phyloP scores from a whole-genome alignment of 2,329 filamentous ascomycete species.

The Alternaria conjuncta region DNA sequence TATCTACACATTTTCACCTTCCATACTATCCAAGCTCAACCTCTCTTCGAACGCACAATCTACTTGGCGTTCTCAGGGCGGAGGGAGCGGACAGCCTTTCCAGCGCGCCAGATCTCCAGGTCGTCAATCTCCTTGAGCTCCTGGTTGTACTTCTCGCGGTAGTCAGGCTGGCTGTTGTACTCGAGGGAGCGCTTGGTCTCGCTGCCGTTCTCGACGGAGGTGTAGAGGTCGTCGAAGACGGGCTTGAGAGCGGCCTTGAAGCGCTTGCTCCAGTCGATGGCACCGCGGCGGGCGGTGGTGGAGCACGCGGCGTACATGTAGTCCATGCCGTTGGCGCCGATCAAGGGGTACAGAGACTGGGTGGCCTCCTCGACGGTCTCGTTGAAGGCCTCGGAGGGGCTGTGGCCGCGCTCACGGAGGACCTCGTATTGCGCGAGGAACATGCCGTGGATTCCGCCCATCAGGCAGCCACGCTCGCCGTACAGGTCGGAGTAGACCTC shows the following conservation, averaged over 20 bases:
- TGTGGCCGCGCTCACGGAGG: constrained; percentile 97
- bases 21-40: background rate
- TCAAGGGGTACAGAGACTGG: constrained; percentile 96
- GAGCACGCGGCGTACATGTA: constrained; percentile 99
- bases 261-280: constrained; percentile 95
- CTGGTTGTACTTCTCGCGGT: constrained; percentile 95
- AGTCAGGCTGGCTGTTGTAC: constrained; percentile 95
- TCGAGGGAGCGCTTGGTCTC: constrained; percentile 97
- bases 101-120: constrained; percentile 98
- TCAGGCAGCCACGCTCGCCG: constrained; percentile 99
- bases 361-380: constrained; percentile 99
- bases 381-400: constrained; percentile 98
- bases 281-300: constrained; percentile 95
- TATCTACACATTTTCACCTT: constrained; percentile 31
- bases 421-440: constrained; percentile 99
- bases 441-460: constrained; percentile 99
- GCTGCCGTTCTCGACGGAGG: constrained; percentile 85
- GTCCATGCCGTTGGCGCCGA: constrained; percentile 98
- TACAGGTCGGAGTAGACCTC: constrained; percentile 99
- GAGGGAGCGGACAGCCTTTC: constrained; percentile 83
- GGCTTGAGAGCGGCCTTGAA: constrained; percentile 99
- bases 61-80: constrained; percentile 50
- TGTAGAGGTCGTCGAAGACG: constrained; percentile 97
- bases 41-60: constrained; percentile 5
- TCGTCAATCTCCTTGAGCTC: constrained; percentile 99